Evolutionary conservation across 2,329 filamentous ascomycete genomes (phyloP), one percentile per base, ranked within the genome.

Genomic region (Zopfia rhizophila): DNA sequence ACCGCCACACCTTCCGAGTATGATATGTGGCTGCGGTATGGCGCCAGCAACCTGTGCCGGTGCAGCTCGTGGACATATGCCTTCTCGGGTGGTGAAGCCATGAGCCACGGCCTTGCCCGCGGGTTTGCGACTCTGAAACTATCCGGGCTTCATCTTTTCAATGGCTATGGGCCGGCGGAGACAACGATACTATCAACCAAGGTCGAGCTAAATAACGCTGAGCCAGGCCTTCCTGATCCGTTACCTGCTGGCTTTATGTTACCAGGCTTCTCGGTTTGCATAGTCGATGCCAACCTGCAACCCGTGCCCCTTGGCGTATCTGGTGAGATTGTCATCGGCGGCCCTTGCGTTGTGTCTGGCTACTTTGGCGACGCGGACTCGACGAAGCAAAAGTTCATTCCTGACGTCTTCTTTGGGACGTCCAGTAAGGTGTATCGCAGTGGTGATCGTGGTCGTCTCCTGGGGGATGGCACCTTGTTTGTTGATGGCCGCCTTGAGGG

Each of bases 321-420:
- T 0, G 79, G 79, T 3, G 76, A 80, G 47, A 64, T 80, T 4
- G 61, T 48, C 19, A 63, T 81, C 21, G 72, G 60, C 11, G 75
- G 76, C 3, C 51, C 60, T 4, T 69, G 70, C 5, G 65, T 75
- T 2, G 59, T 64, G 1, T 12, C 42, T 17, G 72, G 72, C 2
- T 78, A 78, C 38, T 36, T 74, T 0, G 56, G 64, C 38, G 42
- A 56, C 0, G 6, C 18, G 1, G 39, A 47, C 5, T 36, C 52
- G 0, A 59, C 63, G 5, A 37, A 56, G 4, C 60, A 57, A 4
- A 39, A 51, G 1, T 73, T 60, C 30, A 7, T 49, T 3, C 4
- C 16, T 2, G 23, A 60, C 41, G 21, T 10, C 28, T 24, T 31
- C 7, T 22, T 33, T 4, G 0, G 16, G 10, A 4, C 38, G 27